Conservation (phyloP, 768 basidiomycete genomes). For the Mycena haematopus region DNA sequence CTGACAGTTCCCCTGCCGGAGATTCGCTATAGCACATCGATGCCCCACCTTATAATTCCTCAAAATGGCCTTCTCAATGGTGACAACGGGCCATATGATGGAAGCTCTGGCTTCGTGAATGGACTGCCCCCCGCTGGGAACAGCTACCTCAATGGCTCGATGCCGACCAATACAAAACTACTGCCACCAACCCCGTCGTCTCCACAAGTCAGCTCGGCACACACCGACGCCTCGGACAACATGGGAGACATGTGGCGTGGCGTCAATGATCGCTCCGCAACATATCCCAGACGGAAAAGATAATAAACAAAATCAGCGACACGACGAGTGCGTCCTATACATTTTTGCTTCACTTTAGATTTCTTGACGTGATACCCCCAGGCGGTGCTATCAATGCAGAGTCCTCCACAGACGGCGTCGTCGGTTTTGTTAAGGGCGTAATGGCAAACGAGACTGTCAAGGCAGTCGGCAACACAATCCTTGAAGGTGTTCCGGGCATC, state of each 20-base stretch:
- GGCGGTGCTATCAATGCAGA: neutral
- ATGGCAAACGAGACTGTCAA: conserved; percentile 3
- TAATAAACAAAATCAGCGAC: conserved; percentile 13
- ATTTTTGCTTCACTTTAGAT: neutral
- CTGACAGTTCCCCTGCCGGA: conserved; percentile 9
- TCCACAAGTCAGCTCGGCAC: conserved; percentile 2
- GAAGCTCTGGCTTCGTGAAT: neutral
- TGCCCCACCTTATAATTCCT: conserved; percentile 8
- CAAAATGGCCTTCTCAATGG: neutral
- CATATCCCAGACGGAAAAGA: conserved; percentile 12
- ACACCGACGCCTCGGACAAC: neutral
- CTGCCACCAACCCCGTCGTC: conserved; percentile 17
- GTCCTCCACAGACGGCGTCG: conserved; percentile 13
- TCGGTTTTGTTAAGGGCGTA: conserved; percentile 6
- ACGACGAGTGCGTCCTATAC: conserved; percentile 15
- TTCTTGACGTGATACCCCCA: neutral
- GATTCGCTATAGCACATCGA: conserved; percentile 1
- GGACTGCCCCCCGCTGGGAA: neutral
- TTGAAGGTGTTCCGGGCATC: conserved; percentile 18
- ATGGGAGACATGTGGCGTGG: conserved; percentile 16
- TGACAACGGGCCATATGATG: neutral
- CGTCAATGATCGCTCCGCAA: conserved; percentile 2
- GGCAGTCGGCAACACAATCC: conserved; percentile 16
- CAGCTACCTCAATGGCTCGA: neutral
- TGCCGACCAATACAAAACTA: neutral